A percentile compares a stretch with the other conserved stretches of the same genome.
Evolutionary conservation across 2,329 filamentous ascomycete genomes (phyloP).

Genomic region (Paraconiothyrium sp.): DNA sequence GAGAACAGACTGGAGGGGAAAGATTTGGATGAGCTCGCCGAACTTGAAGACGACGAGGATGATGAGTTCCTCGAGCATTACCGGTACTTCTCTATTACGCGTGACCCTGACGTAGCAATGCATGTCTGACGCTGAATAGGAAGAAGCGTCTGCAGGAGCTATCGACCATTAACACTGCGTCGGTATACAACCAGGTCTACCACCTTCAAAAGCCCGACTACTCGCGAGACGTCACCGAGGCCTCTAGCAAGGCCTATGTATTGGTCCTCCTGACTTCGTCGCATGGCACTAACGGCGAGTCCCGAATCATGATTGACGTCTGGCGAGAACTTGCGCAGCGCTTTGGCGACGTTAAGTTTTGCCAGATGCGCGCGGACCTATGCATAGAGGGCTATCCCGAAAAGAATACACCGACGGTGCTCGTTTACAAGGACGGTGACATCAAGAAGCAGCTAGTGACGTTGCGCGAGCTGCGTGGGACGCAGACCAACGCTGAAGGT

Average conservation of each 20-base stretch:
- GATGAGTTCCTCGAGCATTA: constrained; percentile 91
- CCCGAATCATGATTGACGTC: constrained; percentile 80
- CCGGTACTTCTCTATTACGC: constrained; percentile 55
- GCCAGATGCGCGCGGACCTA: constrained; percentile 89
- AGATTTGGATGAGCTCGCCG: constrained; percentile 90
- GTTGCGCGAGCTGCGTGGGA: constrained; percentile 77
- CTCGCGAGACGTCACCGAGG: constrained; percentile 88
- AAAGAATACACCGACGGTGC: constrained; percentile 89
- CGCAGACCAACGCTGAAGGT: constrained; percentile 38
- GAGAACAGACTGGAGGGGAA: constrained; percentile 95
- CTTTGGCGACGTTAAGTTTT: constrained; percentile 97
- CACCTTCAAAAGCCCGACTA: constrained; percentile 96
- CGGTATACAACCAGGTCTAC: constrained; percentile 89
- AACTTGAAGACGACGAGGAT: constrained; percentile 94
- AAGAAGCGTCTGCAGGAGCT: constrained; percentile 89
- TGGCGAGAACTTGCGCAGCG: constrained; percentile 86
- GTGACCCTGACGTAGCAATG: not conserved
- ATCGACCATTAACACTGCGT: constrained; percentile 75
- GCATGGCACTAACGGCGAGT: constrained; percentile 83
- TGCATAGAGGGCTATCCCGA: constrained; percentile 98
- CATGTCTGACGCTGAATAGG: constrained; percentile 43
- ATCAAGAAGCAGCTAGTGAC: constrained; percentile 95
- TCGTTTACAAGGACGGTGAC: constrained; percentile 92
- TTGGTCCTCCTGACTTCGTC: constrained; percentile 85
- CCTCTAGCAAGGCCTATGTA: constrained; percentile 73